phyloP scores from a whole-genome alignment of 139 green algal species.

The Micromonas commoda region DNA sequence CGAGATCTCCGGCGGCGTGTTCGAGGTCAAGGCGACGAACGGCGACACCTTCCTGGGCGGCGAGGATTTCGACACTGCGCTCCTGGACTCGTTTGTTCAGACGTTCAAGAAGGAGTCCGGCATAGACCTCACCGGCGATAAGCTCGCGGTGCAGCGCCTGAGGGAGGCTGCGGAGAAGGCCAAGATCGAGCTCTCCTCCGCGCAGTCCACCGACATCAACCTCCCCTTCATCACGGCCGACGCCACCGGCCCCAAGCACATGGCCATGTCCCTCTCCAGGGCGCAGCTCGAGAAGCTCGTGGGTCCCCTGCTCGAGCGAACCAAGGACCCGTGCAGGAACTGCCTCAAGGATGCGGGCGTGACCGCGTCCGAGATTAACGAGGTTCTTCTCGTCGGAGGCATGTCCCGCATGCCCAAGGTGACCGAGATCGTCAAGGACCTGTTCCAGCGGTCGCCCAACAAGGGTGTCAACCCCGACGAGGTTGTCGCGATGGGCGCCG shows the following conservation, averaged over 20 bases:
- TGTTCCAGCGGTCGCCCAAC: slow-evolving; percentile 72
- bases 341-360: slow-evolving; percentile 78
- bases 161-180: slow-evolving; percentile 90
- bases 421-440: slow-evolving; percentile 83
- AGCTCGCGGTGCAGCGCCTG: slow-evolving; percentile 90
- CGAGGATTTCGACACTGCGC: slow-evolving; percentile 96
- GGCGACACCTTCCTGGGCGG: slow-evolving; percentile 98
- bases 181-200: slow-evolving; percentile 93
- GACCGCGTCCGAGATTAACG: slow-evolving; percentile 75
- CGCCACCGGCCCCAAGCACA: slow-evolving; percentile 74
- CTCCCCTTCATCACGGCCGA: slow-evolving; percentile 99
- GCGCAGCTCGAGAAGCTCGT: slow-evolving; percentile 86
- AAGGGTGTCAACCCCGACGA: slow-evolving; percentile 96
- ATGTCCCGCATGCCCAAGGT: slow-evolving; percentile 98
- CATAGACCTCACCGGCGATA: slow-evolving; percentile 91
- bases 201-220: slow-evolving; percentile 91
- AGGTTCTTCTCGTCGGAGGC: slow-evolving; percentile 96
- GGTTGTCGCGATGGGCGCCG: slow-evolving; percentile 93
- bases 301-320: slow-evolving; percentile 79
- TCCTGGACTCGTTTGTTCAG: slow-evolving; percentile 56
- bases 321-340: slow-evolving; percentile 80
- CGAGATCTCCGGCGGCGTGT: slow-evolving; percentile 92
- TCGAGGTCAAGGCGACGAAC: slow-evolving; percentile 98
- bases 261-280: slow-evolving; percentile 65
- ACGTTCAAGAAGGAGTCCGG: slow-evolving; percentile 82